Evolutionary conservation across 257 asterid genomes (phyloP).

Genomic region (Hygrophila difformis): DNA sequence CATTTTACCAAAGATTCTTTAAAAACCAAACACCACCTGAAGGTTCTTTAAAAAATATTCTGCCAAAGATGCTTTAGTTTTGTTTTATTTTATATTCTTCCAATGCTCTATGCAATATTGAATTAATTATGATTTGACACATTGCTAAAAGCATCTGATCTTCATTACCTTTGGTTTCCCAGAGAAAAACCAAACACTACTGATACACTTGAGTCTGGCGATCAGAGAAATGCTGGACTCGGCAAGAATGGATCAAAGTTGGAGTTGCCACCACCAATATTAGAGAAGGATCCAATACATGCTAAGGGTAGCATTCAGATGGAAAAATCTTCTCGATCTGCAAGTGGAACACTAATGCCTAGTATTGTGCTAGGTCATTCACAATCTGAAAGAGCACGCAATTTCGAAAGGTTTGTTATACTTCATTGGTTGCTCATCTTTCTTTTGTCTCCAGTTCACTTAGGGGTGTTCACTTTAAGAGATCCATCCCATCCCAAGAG

Average conservation of each 20-base stretch:
- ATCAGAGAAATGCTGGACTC: slow-evolving; percentile 29
- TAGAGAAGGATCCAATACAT: slow-evolving; percentile 46
- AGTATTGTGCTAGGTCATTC: slow-evolving; percentile 59
- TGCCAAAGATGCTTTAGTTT: no score
- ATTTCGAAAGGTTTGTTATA: slow-evolving; percentile 55
- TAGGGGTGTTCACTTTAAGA: slow-evolving; percentile 6
- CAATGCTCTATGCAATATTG: no score
- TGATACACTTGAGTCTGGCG: slow-evolving; percentile 36
- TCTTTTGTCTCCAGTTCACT: slow-evolving; percentile 12
- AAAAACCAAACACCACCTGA: no score
- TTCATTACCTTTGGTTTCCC: slow-evolving; percentile 18
- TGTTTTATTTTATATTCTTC: no score
- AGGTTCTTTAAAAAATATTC: no score
- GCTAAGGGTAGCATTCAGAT: slow-evolving; percentile 46
- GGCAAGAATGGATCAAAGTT: slow-evolving; percentile 36
- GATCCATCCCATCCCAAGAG: no score
- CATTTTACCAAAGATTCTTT: no score
- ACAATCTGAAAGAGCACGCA: slow-evolving; percentile 52
- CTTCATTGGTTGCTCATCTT: slow-evolving; percentile 3
- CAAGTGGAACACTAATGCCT: slow-evolving; percentile 90
- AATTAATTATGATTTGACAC: slow-evolving; percentile 2
- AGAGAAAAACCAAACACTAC: slow-evolving; percentile 43
- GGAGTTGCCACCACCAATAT: slow-evolving; percentile 36
- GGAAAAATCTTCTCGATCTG: slow-evolving; percentile 63
- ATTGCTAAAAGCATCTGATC: neutral